Base-by-base conservation (phyloP, 2,329 filamentous ascomycete genomes). In the Pseudogymnoascus sp. region DNA sequence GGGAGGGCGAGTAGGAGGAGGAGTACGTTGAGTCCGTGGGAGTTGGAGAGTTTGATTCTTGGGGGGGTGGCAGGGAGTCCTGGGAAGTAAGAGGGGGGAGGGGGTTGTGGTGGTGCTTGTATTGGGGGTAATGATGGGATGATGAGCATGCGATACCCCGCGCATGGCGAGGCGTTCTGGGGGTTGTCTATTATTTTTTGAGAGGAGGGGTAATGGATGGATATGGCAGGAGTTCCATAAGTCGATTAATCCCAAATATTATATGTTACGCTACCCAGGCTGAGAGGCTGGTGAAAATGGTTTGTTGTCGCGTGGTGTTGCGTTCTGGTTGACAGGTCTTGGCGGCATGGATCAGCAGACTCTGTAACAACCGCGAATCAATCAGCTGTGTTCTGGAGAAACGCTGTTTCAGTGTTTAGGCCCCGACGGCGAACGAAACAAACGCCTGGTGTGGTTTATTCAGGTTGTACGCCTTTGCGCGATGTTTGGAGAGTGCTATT, bases 1-100 rank as follows among this genome's bases (percentile, higher is more conserved):
- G 73, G 69, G 69, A 74, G 72, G 77, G 79, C 84, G 2, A 87
- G 81, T 64, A 78, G 88, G 70, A 80, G 89, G 70, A 81, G 89
- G 72, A 91, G 87, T 69, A 92, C 89, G 18, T 76, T 93, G 33
- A 91, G 83, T 68, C 85, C 87, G 2, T 87, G 87, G 79, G 89
- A 93, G 74, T 74, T 92, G 70, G 82, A 89, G 74, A 84, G 81
- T 48, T 71, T 89, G 71, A 86, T 87, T 60, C 67, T 75, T 2
- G 80, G 80, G 5, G 65, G 66, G 21, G 68, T 69, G 13, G 9
- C 5, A 9, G 59, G 10, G 21, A 37, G 58, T 15, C 59, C 35
- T 5, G 36, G 4, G 15, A 63, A 62, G 39, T 31, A 29, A 21
- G n/a, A 4, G 4, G 15, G 27, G 31, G 12, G 4, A 21, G 25